A percentile compares a stretch with the other conserved stretches of the same genome.
Conservation (phyloP, 1,284 basidiomycete species). For the Cystobasidium slooffiae region DNA sequence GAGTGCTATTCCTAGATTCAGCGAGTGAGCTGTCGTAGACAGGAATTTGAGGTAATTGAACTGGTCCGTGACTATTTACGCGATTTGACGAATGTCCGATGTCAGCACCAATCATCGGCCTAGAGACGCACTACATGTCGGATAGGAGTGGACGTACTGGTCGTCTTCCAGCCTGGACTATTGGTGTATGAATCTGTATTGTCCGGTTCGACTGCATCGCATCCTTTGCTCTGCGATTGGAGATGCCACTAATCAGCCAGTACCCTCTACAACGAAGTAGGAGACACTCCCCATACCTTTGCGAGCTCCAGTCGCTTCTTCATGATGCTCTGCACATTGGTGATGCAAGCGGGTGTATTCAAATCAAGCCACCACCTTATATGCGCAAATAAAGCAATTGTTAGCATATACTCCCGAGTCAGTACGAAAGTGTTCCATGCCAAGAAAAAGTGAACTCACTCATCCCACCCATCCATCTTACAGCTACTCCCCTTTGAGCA, state of each 20-base stretch:
- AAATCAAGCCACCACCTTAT: slow-evolving; percentile 55
- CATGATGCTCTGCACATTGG: slow-evolving; percentile 51
- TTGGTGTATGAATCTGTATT: slow-evolving; percentile 56
- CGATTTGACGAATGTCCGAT: too few species aligned
- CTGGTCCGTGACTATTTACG: too few species aligned
- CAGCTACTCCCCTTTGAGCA: slow-evolving; percentile 48
- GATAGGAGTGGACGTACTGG: too few species aligned
- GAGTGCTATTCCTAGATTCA: slow-evolving; percentile 51
- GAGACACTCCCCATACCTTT: slow-evolving; percentile 15
- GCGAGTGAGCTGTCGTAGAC: slow-evolving; percentile 47
- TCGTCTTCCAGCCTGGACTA: slow-evolving; percentile 48
- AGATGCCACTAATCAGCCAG: background rate
- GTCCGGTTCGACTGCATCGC: slow-evolving; percentile 57
- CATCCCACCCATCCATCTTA: slow-evolving; percentile 53
- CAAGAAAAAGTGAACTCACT: too few species aligned
- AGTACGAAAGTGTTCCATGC: too few species aligned
- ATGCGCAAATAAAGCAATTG: too few species aligned
- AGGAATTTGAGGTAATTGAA: slow-evolving; percentile 55
- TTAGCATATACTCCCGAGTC: too few species aligned
- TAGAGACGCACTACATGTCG: too few species aligned
- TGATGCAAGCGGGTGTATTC: slow-evolving; percentile 48
- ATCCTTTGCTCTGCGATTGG: slow-evolving; percentile 52
- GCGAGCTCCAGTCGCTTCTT: slow-evolving; percentile 52
- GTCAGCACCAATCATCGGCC: too few species aligned
- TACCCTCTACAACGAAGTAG: background rate